These are phyloP conservation scores for Podaxis sp. DNA, from an alignment of 768 basidiomycete species.

Conservation along the genomic window DNA sequence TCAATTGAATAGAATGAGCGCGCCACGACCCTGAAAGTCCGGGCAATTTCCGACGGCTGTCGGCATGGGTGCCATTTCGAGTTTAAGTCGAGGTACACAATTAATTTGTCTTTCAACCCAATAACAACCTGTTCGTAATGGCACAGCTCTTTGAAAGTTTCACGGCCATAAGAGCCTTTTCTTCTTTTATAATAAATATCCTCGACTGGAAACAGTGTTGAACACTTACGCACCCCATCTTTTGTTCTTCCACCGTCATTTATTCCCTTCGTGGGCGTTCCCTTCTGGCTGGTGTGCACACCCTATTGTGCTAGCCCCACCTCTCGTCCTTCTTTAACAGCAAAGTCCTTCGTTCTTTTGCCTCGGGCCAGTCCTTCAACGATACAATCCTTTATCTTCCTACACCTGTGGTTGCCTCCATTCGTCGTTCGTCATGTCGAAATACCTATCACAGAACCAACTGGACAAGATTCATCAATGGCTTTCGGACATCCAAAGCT, in stretches of 20 bases:
- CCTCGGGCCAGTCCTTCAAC: not conserved
- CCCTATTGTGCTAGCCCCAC: not conserved
- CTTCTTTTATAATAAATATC: not conserved
- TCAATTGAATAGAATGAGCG: not conserved
- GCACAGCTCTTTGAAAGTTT: not conserved
- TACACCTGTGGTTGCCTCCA: not conserved
- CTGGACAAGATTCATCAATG: conserved; percentile 8
- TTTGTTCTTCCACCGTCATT: conserved; percentile 1
- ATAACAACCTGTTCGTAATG: not conserved
- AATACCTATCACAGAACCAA: conserved; percentile 5
- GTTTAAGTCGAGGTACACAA: conserved; percentile 3
- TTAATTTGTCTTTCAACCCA: not conserved
- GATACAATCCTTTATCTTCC: not conserved
- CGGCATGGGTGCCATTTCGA: not conserved
- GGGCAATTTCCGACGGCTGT: not conserved
- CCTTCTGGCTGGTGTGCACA: not conserved
- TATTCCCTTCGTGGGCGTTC: not conserved
- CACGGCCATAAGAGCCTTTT: not conserved
- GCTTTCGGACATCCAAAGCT: conserved; percentile 4
- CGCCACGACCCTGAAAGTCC: not conserved
- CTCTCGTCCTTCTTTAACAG: not conserved
- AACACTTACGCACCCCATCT: conserved; percentile 1
- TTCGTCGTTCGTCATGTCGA: conserved; percentile 1
- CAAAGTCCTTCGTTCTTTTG: not conserved
- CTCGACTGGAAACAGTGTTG: not conserved